These are phyloP conservation scores for Zostera marina DNA, from an alignment of 116 monocot species.

Conservation along the genomic window DNA sequence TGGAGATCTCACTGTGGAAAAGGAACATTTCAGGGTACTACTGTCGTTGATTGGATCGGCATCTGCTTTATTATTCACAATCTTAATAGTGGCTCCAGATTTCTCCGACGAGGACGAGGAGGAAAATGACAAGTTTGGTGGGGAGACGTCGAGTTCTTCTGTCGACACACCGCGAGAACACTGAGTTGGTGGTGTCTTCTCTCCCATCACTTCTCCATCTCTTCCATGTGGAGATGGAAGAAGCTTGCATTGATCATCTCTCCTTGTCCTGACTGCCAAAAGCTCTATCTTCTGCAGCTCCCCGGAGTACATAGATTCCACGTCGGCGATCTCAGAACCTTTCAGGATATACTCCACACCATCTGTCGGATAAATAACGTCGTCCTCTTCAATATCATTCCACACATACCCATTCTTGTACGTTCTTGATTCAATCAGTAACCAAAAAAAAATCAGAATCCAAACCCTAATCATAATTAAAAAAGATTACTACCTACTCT, in stretches of 20 bases:
- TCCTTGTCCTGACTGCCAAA: too few species aligned
- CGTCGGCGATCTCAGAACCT: conserved; percentile 63
- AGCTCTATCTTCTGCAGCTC: too few species aligned
- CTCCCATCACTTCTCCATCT: too few species aligned
- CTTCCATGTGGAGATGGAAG: too few species aligned
- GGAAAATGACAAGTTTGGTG: too few species aligned
- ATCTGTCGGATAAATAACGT: conserved; percentile 58
- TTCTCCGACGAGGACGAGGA: too few species aligned
- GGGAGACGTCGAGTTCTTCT: not conserved
- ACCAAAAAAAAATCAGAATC: not conserved
- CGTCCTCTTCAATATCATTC: conserved; percentile 81
- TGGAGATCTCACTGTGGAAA: conserved; percentile 8
- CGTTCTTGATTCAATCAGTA: conserved; percentile 24
- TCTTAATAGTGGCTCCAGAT: too few species aligned
- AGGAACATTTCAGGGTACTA: not conserved
- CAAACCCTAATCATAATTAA: not conserved
- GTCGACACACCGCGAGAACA: too few species aligned
- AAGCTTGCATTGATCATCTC: too few species aligned
- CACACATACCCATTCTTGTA: conserved; percentile 96
- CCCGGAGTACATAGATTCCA: conserved; percentile 17
- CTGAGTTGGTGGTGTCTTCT: too few species aligned
- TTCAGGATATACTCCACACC: conserved; percentile 86
- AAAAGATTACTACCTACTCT: not conserved
- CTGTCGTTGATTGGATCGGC: not conserved
- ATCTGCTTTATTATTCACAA: too few species aligned